A percentile compares a stretch with the other conserved stretches of the same genome.
Conservation (phyloP, 768 basidiomycete genomes). For the Tylopilus subfusipes region DNA sequence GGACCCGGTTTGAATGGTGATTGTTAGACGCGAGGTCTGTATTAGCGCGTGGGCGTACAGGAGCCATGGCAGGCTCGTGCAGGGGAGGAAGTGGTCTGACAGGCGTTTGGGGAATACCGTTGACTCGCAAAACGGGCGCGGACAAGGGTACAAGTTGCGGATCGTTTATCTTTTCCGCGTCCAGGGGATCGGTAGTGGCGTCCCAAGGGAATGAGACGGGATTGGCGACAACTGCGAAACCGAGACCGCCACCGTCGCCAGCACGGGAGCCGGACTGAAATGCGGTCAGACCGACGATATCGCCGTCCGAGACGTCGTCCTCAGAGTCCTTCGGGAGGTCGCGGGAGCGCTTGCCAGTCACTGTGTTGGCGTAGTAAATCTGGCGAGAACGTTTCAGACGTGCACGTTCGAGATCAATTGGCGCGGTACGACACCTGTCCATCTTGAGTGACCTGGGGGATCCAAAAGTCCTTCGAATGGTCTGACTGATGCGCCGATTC, state of each 20-base stretch:
- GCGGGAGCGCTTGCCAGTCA: conserved; percentile 73
- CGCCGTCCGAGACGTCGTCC: conserved; percentile 51
- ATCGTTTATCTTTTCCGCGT: neutral
- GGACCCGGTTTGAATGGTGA: conserved; percentile 8
- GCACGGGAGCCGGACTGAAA: conserved; percentile 52
- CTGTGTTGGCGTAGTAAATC: conserved; percentile 93
- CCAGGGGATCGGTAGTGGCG: neutral
- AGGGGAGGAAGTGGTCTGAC: conserved; percentile 7
- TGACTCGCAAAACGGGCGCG: neutral
- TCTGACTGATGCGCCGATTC: conserved; percentile 1
- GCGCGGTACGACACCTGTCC: conserved; percentile 61
- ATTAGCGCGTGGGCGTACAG: conserved; percentile 23
- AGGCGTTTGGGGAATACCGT: neutral
- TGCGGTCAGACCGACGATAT: conserved; percentile 48
- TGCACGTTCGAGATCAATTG: neutral
- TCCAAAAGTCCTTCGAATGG: conserved; percentile 76
- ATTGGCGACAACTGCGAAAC: conserved; percentile 31
- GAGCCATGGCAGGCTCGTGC: neutral
- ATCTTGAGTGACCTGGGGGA: conserved; percentile 75
- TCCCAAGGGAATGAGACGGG: neutral
- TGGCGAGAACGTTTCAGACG: conserved; percentile 26
- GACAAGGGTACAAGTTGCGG: neutral
- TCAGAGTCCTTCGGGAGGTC: conserved; percentile 76
- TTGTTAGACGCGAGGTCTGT: conserved; percentile 19
- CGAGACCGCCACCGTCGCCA: conserved; percentile 47